Conservation (phyloP, 2,329 filamentous ascomycete species). For the Periconia digitata region DNA sequence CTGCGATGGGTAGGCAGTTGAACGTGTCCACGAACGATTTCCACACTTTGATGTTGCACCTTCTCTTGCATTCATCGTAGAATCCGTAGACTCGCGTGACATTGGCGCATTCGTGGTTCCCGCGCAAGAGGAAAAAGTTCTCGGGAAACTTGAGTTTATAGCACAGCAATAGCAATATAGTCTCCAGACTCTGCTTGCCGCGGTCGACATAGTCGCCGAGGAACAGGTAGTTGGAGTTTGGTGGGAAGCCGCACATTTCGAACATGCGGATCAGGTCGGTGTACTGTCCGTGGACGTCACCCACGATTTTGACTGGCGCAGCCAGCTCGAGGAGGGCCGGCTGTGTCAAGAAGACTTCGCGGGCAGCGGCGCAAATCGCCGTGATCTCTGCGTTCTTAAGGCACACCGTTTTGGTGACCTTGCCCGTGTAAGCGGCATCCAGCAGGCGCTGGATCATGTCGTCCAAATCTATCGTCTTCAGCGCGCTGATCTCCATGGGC, state of each 20-base stretch:
- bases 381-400: slow-evolving; percentile 97
- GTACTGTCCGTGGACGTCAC: slow-evolving; percentile 95
- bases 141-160: slow-evolving; percentile 98
- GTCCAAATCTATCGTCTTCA: slow-evolving; percentile 92
- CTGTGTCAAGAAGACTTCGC: slow-evolving; percentile 88
- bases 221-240: slow-evolving; percentile 88
- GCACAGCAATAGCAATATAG: slow-evolving; percentile 86
- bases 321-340: slow-evolving; percentile 89
- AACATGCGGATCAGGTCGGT: slow-evolving; percentile 96
- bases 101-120: slow-evolving; percentile 96
- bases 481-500: slow-evolving; percentile 80
- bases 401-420: slow-evolving; percentile 96
- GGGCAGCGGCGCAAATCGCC: slow-evolving; percentile 85
- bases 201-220: slow-evolving; percentile 95
- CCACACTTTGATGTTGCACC: slow-evolving; percentile 97
- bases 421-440: slow-evolving; percentile 92
- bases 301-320: slow-evolving; percentile 95
- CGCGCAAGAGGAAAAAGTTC: slow-evolving; percentile 93
- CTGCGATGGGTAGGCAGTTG: slow-evolving; percentile 90
- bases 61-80: slow-evolving; percentile 96
- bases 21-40: slow-evolving; percentile 98
- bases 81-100: slow-evolving; percentile 96
- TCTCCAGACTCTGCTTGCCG: slow-evolving; percentile 94
- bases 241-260: slow-evolving; percentile 97
- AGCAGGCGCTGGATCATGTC: slow-evolving; percentile 95